Evolutionary conservation across 2,329 filamentous ascomycete species (phyloP).

Genomic region (Pyrenophora seminiperda): DNA sequence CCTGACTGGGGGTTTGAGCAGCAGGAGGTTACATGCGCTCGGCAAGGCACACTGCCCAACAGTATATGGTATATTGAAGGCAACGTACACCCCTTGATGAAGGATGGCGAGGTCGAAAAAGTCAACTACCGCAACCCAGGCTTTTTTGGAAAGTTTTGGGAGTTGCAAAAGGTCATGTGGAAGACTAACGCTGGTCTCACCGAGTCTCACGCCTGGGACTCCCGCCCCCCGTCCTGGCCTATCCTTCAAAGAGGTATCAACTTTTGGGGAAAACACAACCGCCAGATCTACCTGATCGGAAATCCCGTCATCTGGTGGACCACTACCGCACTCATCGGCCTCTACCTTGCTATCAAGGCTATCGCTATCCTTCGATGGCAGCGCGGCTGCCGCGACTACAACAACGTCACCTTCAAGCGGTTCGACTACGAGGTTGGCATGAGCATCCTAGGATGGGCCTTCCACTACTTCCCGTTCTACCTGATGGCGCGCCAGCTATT

Average conservation of each 20-base stretch:
- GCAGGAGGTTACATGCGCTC: constrained; percentile 97
- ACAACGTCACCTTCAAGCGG: constrained; percentile 81
- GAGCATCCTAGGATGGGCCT: constrained; percentile 88
- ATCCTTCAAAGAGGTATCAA: constrained; percentile 93
- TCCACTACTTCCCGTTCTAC: constrained; percentile 99
- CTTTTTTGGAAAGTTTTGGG: constrained; percentile 97
- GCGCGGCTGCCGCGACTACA: constrained; percentile 86
- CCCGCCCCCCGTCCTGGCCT: constrained; percentile 90
- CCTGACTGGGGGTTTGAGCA: constrained; percentile 98
- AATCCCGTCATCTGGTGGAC: constrained; percentile 91
- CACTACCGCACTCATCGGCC: constrained; percentile 74
- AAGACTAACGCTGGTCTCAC: constrained; percentile 94
- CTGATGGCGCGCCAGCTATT: constrained; percentile 98
- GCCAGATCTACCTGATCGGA: constrained; percentile 94
- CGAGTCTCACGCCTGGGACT: constrained; percentile 98
- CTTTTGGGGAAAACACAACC: constrained; percentile 95
- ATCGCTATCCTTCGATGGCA: constrained; percentile 92
- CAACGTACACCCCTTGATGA: constrained; percentile 82
- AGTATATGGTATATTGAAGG: constrained; percentile 96
- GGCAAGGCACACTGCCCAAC: constrained; percentile 89
- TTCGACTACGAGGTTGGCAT: constrained; percentile 97
- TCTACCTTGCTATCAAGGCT: constrained; percentile 85
- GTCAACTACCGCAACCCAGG: constrained; percentile 95
- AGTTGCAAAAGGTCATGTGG: constrained; percentile 99
- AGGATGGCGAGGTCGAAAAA: constrained; percentile 72